Base-by-base conservation (phyloP, 2,329 filamentous ascomycete genomes). In the Myriosclerotinia scirpicola region DNA sequence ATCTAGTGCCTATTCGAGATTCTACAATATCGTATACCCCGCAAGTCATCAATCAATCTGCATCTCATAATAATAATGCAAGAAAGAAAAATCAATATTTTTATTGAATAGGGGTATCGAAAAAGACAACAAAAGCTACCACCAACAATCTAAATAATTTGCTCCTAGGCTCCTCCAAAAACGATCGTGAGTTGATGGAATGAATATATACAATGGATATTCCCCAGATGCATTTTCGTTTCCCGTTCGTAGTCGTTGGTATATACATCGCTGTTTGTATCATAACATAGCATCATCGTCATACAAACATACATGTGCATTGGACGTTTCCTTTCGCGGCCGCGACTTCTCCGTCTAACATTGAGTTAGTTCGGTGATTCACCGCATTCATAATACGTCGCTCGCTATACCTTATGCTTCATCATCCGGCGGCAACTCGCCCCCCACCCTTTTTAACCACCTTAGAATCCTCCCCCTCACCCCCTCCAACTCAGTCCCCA, bases 391-490 rank as follows among this genome's bases (percentile, higher is more conserved):
- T 34, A 15, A 17, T 8, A 12, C 12, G 22, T 52, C 22, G 12
- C 7, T 15, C 12, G 8, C 11, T 20, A 22, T 1, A n/a, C 17
- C 9, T 22, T 61, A 61, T 3, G 22, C 64, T 50, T 76, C 75
- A 36, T 75, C 75, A 54, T 96, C 93, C 92, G 53, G 52, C 93
- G 53, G 52, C 93, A 96, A 0, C 92, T 94, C n/a, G 91, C 92
- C 68, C 87, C 88, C 74, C 86, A 84, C 69, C 92, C 79, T 72
- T 97, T 81, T 61, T 80, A 88, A 93, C 40, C 62, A 65, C 11
- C 26, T 48, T 30, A 65, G 30, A 14, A 97, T 89, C 63, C 90
- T 82, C 75, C 87, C 86, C 78, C 91, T 94, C 69, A 93, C 88
- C 20, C 82, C 84, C 68, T 85, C 85, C 72, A 98, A 83, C 65